phyloP scores from a whole-genome alignment of 2,329 filamentous ascomycete species.

The Cadophora sp. region DNA sequence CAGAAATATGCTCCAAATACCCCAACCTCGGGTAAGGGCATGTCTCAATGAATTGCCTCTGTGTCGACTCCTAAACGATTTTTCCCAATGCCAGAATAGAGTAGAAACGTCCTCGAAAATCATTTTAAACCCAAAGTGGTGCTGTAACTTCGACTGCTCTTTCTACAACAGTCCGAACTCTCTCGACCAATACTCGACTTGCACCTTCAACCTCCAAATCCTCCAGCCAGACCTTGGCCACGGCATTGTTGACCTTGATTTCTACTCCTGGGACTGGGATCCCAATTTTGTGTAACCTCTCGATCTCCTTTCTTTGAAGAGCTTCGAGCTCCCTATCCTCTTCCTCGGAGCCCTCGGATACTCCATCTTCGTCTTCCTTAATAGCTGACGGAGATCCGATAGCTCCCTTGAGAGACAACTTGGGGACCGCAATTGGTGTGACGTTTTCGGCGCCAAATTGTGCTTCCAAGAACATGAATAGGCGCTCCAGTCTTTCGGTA shows the following conservation, averaged over 20 bases:
- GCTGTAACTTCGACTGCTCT: conserved; percentile 87
- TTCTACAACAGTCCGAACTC: conserved; percentile 89
- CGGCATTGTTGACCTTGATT: conserved; percentile 86
- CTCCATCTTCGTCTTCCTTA: conserved; percentile 35
- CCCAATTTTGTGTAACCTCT: conserved; percentile 80
- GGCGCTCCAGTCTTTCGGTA: conserved; percentile 79
- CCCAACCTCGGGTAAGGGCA: neutral
- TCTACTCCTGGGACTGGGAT: conserved; percentile 90
- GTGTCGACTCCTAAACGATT: neutral
- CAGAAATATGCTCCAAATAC: neutral
- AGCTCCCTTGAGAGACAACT: conserved; percentile 53
- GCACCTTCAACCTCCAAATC: conserved; percentile 87
- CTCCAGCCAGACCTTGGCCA: conserved; percentile 91
- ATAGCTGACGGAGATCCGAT: conserved; percentile 32
- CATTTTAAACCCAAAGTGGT: conserved; percentile 58
- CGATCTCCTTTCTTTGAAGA: conserved; percentile 67
- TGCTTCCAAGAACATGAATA: conserved; percentile 95
- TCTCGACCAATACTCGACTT: conserved; percentile 79
- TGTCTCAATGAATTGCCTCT: neutral
- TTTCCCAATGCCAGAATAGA: neutral
- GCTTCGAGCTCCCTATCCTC: conserved; percentile 47
- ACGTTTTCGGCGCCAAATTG: conserved; percentile 91
- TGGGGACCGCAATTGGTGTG: conserved; percentile 73
- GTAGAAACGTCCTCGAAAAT: neutral
- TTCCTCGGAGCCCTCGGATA: conserved; percentile 42